phyloP scores from a whole-genome alignment of 352 stramenopile genomes.

The Thraustochytrium aureum region DNA sequence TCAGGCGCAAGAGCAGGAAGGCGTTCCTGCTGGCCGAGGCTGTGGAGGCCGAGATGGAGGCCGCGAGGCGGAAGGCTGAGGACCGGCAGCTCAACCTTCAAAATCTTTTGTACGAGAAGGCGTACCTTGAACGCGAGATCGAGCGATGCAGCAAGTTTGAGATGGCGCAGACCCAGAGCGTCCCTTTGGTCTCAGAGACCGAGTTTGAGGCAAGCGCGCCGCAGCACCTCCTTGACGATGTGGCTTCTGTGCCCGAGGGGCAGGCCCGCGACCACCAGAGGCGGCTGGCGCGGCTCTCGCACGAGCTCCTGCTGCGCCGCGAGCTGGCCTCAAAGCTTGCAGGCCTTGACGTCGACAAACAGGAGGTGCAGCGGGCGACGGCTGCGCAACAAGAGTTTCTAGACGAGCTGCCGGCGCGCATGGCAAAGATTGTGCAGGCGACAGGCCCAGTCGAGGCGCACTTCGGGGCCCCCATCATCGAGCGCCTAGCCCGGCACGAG shows the following conservation, averaged over 20 bases:
- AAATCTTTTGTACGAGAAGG: slow-evolving; percentile 62
- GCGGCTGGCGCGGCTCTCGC: slow-evolving; percentile 24
- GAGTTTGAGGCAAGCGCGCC: slow-evolving; percentile 15
- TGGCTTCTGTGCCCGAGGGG: neutral
- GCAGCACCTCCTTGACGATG: neutral
- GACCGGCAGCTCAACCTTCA: slow-evolving; percentile 59
- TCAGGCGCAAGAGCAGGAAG: slow-evolving; percentile 25
- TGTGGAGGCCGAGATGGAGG: slow-evolving; percentile 31
- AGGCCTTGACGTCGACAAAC: neutral
- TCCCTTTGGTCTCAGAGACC: slow-evolving; percentile 23
- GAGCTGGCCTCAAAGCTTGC: neutral
- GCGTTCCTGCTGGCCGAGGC: neutral
- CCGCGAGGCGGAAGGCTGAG: slow-evolving; percentile 58
- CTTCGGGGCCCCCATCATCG: slow-evolving; percentile 30
- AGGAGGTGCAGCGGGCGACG: neutral
- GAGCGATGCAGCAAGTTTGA: slow-evolving; percentile 59
- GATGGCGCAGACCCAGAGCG: slow-evolving; percentile 57
- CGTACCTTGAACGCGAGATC: slow-evolving; percentile 59
- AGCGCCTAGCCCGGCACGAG: slow-evolving; percentile 29
- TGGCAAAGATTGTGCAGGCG: slow-evolving; percentile 28
- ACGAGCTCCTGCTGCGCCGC: slow-evolving; percentile 38
- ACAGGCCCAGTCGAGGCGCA: slow-evolving; percentile 20
- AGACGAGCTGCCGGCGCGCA: slow-evolving; percentile 8
- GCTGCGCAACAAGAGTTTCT: slow-evolving; percentile 9
- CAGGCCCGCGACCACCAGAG: slow-evolving; percentile 13